Evolutionary conservation across 306 rosid species (phyloP), one percentile per base, ranked within the genome.

Genomic region (Fragaria iinumae): DNA sequence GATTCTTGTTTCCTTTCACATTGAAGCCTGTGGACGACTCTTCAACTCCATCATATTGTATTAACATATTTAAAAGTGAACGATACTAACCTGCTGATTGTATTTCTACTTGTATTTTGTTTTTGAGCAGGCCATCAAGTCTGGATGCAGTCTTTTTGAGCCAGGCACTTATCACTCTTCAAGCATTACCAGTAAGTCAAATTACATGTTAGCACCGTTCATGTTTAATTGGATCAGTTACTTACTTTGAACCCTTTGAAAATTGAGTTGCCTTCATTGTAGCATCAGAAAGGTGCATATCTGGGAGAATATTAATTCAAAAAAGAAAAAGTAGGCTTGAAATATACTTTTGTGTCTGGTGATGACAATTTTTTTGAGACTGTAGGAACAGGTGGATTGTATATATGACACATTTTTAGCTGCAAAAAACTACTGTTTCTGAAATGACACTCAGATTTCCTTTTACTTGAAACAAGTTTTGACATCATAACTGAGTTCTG

Each of bases 81-180:
- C 44, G 48, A 63, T 32, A 48, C 69, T 64, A 62, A 67, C 34
- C 41, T 74, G 70, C 47, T 45, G 69, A 47, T 80, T 14, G 21
- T 57, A 49, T 17, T 60, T 59, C 29, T 44, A 48, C 71, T 34
- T 72, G 74, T 50, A 71, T 53, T 85, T 79, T 78, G n/a, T 25
- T 80, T 57, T 77, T 81, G 27, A 75, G 85, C 83, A 96, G 99
- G 83, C 93, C 98, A 57, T 91, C 99, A 59, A 96, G 99, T 76
- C 78, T 96, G 83, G 99, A 96, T 84, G 98, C 99, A 23, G 77
- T 91, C 73, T 90, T 93, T 86, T 86, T 91, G 66, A 96, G 97
- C 0, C 99, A 93, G 81, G 89, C 87, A 75, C 87, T 93, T 21
- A 79, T 91, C 73, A 79, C 73, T 81, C 91, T 93, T 86, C 89